Evolutionary conservation across 2,329 filamentous ascomycete species (phyloP).

Genomic region (Fusarium denticulatum): DNA sequence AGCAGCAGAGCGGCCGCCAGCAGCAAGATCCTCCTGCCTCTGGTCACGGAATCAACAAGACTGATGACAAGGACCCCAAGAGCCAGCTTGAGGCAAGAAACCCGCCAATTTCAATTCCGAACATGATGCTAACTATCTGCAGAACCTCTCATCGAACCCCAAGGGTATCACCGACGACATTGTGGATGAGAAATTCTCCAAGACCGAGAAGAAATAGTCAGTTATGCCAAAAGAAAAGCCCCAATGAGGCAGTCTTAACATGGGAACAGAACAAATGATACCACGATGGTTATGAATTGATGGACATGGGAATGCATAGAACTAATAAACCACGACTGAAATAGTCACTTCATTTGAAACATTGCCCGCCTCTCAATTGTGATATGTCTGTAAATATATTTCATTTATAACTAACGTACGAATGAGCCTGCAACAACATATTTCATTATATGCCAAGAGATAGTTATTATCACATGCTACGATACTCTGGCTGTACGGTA

Average conservation of each 20-base stretch:
- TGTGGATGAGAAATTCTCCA: conserved; percentile 69
- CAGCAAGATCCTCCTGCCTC: conserved; percentile 65
- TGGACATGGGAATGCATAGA: conserved; percentile 13
- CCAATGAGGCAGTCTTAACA: neutral
- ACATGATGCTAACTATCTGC: neutral
- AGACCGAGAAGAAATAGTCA: conserved; percentile 48
- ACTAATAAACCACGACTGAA: conserved; percentile 21
- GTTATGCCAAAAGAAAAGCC: neutral
- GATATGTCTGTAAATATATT: no score
- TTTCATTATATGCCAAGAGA: no score
- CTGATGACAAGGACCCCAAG: conserved; percentile 59
- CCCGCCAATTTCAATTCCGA: neutral
- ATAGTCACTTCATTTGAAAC: neutral
- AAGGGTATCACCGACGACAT: conserved; percentile 69
- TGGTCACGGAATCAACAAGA: conserved; percentile 66
- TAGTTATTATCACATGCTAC: neutral
- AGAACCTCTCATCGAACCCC: conserved; percentile 73
- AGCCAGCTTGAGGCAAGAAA: conserved; percentile 59
- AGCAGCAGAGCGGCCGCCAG: conserved; percentile 73
- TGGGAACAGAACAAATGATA: neutral
- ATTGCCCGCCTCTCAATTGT: no score
- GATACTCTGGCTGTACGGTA: neutral
- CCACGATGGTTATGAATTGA: conserved; percentile 9
- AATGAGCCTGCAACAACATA: neutral
- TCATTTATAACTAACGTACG: no score